Evolutionary conservation across 768 basidiomycete species (phyloP), one percentile per base, ranked within the genome.

Genomic region (Agaricus subrufescens): DNA sequence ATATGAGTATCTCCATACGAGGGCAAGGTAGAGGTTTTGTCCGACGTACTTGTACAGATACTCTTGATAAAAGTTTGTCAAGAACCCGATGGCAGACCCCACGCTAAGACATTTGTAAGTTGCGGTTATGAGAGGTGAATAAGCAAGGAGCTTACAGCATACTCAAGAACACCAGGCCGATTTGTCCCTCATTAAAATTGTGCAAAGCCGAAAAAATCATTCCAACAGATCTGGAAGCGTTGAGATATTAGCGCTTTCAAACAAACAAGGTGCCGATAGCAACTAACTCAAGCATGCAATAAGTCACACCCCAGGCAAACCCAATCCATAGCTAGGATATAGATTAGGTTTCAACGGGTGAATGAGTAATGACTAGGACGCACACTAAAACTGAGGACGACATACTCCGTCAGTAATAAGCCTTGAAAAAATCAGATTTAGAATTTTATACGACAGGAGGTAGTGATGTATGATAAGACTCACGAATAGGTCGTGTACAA

Each of bases 271-370:
- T 15, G 8, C 6, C 6, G 5, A 19, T 34, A 12, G 19, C 5
- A 5, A 62, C 72, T 34, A 61, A 85, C 83, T 82, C 79, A 34
- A 89, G 75, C 65, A 91, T 71, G 51, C 82, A 84, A 63, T 82
- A 93, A 25, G 85, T 67, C 4, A 90, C 80, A 0, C 90, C 90
- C 90, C 90, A 93, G 0, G 81, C 78, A 58, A 92, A 83, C 48
- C 83, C 83, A 31, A 84, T 71, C 86, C 85, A 87, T 19, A 87
- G 63, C 85, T 89, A 19, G 1, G 19, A 19, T 19, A 19, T 19
- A 19, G 19, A 19, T 19, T 19, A 19, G 19, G 19, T 19, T 19
- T 19, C 19, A 19, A 19, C 19, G 19, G 19, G 19, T 19, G 19
- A 19, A 19, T 19, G 19, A 19, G 19, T 19, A 19, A 19, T 19